These are phyloP conservation scores for Penicillium capsulatum DNA, from an alignment of 2,329 filamentous ascomycete species.

Conservation along the genomic window DNA sequence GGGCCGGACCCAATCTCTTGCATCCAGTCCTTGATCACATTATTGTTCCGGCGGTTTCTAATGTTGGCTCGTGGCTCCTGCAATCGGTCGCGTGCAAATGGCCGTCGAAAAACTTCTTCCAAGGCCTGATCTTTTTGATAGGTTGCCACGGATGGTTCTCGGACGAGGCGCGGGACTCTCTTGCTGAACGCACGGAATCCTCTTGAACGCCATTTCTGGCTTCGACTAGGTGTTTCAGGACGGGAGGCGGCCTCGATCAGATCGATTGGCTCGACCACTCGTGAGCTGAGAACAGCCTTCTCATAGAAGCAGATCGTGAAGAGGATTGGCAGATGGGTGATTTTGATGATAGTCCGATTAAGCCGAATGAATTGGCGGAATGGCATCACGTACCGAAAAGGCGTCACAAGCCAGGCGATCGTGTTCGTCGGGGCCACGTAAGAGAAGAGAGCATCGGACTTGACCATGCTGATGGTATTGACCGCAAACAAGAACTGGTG, in stretches of 20 bases:
- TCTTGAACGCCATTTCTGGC: slow-evolving; percentile 55
- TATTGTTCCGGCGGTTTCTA: slow-evolving; percentile 68
- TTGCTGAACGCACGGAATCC: slow-evolving; percentile 68
- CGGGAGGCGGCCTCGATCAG: slow-evolving; percentile 68
- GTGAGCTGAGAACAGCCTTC: slow-evolving; percentile 67
- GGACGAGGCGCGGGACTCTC: slow-evolving; percentile 56
- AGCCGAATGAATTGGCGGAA: slow-evolving; percentile 76
- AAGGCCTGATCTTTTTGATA: slow-evolving; percentile 85
- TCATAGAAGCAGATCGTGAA: slow-evolving; percentile 88
- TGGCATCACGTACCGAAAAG: slow-evolving; percentile 73
- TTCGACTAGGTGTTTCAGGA: slow-evolving; percentile 49
- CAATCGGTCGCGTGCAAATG: slow-evolving; percentile 59
- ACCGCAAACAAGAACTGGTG: slow-evolving; percentile 91
- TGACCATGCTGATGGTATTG: slow-evolving; percentile 96
- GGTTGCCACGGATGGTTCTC: slow-evolving; percentile 82
- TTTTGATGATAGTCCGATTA: slow-evolving; percentile 87
- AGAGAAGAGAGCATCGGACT: slow-evolving; percentile 93
- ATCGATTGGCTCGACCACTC: slow-evolving; percentile 78
- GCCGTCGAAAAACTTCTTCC: slow-evolving; percentile 81
- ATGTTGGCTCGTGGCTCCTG: slow-evolving; percentile 55
- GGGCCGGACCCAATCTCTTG: slow-evolving; percentile 58
- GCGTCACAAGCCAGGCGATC: slow-evolving; percentile 82
- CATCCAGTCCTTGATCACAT: slow-evolving; percentile 88
- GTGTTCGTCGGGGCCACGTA: slow-evolving; percentile 91
- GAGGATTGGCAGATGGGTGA: slow-evolving; percentile 82